phyloP scores from a whole-genome alignment of 2,329 filamentous ascomycete species.

The Pseudogymnoascus sp. region DNA sequence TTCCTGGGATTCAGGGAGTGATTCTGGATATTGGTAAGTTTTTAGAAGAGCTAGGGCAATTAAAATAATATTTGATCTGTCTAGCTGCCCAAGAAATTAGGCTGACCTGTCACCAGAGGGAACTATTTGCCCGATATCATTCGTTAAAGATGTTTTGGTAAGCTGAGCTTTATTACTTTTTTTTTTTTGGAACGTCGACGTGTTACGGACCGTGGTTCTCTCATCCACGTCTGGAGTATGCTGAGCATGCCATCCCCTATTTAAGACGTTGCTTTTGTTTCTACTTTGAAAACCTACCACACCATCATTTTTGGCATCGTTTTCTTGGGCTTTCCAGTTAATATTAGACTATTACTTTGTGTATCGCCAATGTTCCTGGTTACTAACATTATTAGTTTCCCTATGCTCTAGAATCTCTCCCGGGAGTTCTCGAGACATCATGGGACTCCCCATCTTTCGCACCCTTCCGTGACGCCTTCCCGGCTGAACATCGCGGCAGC shows the following conservation, averaged over 20 bases:
- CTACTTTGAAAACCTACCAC: neutral
- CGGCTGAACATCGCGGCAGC: conserved; percentile 52
- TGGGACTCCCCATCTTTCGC: conserved; percentile 62
- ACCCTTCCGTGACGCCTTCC: conserved; percentile 65
- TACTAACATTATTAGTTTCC: conserved; percentile 53
- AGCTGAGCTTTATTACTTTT: conserved; percentile 32
- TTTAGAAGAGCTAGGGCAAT: neutral
- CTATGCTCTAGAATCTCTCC: conserved; percentile 63
- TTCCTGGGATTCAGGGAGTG: neutral
- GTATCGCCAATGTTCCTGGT: neutral
- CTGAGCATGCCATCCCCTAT: neutral
- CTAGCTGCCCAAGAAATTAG: neutral
- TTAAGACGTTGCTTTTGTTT: neutral
- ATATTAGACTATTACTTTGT: neutral
- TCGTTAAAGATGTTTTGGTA: conserved; percentile 78
- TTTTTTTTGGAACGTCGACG: conserved; percentile 16
- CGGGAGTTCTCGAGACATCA: conserved; percentile 53
- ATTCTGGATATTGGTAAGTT: conserved; percentile 29
- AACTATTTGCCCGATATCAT: conserved; percentile 75
- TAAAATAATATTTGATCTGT: conserved; percentile 15
- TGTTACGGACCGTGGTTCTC: neutral
- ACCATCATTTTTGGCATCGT: neutral
- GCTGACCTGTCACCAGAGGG: conserved; percentile 49
- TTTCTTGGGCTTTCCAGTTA: neutral
- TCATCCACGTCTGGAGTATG: neutral